Evolutionary conservation across 2,329 filamentous ascomycete species (phyloP), one percentile per base, ranked within the genome.

Genomic region (Aspergillus transmontanensis): DNA sequence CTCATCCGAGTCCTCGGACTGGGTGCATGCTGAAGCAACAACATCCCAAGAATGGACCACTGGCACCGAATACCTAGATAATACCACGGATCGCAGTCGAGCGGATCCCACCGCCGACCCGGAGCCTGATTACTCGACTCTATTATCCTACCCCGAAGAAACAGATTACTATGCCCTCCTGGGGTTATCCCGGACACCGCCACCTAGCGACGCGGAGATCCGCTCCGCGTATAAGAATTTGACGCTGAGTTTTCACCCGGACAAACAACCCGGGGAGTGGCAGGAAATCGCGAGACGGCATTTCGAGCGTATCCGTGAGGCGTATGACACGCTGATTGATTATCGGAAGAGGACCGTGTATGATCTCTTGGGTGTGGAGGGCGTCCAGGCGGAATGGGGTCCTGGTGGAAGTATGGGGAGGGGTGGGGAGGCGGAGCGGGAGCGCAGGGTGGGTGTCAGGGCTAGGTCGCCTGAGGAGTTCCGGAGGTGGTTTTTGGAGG

Each of bases 191-290:
- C 74, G 73, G 58, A 65, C 73, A 5, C 79, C 79, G n/a, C 71
- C 78, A 1, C 79, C 79, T 2, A 77, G 75, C 36, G 76, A 79
- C 9, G 65, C 78, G 30, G 73, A 80, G 50, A 78, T 82, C 57
- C 78, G 79, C 30, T 76, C 79, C 46, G 80, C 80, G n/a, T 81
- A 80, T 66, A 77, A 76, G 57, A 77, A 70, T 34, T 67, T 81
- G 60, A 78, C 77, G 10, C 73, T 81, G 28, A 80, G 76, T 65
- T 81, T 82, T 61, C 80, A 82, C 57, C 80, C 80, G 21, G 80
- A 82, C 66, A 81, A 81, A 65, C 80, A 82, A 59, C 79, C 79
- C 5, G 57, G 72, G 43, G 72, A 79, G 46, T 68, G 77, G 39
- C 76, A 72, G 45, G 73, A 78, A 21, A 72, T 74, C 0, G 79